These are phyloP conservation scores for Colletotrichum paranaense DNA, from an alignment of 2,329 filamentous ascomycete genomes.

Conservation along the genomic window DNA sequence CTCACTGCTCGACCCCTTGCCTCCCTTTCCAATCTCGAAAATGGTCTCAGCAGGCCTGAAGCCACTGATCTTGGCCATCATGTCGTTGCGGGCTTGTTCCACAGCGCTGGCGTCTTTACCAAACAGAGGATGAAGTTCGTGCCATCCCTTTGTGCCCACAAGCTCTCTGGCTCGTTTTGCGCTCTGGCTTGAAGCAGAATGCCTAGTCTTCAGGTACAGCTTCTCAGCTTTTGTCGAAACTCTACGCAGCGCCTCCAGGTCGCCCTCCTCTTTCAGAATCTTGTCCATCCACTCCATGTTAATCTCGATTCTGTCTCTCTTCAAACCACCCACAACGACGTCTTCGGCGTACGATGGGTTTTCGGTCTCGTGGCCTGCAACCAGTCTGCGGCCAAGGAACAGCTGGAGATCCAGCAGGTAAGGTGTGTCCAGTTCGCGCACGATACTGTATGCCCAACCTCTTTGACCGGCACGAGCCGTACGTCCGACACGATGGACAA, in stretches of 20 bases:
- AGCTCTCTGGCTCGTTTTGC: conserved; percentile 88
- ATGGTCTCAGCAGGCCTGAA: conserved; percentile 94
- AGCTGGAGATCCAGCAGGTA: conserved; percentile 95
- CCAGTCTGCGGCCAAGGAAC: conserved; percentile 86
- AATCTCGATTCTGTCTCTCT: conserved; percentile 78
- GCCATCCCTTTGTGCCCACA: conserved; percentile 76
- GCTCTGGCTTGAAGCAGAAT: conserved; percentile 90
- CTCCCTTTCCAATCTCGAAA: conserved; percentile 89
- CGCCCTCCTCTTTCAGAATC: conserved; percentile 78
- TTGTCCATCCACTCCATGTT: conserved; percentile 88
- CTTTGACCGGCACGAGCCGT: conserved; percentile 93
- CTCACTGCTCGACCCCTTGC: conserved; percentile 69
- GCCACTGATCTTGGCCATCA: conserved; percentile 88
- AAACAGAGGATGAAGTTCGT: conserved; percentile 84
- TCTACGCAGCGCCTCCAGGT: conserved; percentile 75
- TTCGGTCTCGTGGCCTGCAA: conserved; percentile 76
- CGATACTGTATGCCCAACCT: conserved; percentile 95
- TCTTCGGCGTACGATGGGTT: conserved; percentile 81
- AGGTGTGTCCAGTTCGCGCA: conserved; percentile 87
- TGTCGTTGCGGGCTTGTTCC: conserved; percentile 81
- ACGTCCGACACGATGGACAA: conserved; percentile 94
- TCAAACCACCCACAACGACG: conserved; percentile 82
- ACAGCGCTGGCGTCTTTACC: conserved; percentile 72
- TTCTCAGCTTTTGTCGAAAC: conserved; percentile 92
- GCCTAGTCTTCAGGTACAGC: conserved; percentile 89